phyloP scores from a whole-genome alignment of 2,329 filamentous ascomycete species.

The Simplicillium sp. region DNA sequence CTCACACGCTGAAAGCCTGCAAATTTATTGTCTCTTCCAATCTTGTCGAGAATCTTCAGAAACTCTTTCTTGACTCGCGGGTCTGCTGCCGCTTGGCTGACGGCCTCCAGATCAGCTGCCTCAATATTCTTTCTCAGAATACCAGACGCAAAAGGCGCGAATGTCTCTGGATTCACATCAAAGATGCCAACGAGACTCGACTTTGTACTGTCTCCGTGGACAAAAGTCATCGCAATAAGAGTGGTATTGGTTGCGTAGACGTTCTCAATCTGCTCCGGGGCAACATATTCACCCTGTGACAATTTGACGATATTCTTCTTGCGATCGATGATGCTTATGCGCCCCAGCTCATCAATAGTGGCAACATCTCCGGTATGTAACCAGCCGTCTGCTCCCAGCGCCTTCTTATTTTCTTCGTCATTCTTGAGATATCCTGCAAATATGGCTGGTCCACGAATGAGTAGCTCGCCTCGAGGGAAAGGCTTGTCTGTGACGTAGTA shows the following conservation, averaged over 20 bases:
- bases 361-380: conserved; percentile 94
- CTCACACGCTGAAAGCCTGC: conserved; percentile 82
- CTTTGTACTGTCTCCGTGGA: conserved; percentile 83
- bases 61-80: conserved; percentile 65
- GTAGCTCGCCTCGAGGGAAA: conserved; percentile 78
- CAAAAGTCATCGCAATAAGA: conserved; percentile 71
- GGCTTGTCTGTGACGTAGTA: conserved; percentile 85
- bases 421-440: conserved; percentile 91
- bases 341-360: conserved; percentile 73
- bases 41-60: conserved; percentile 66
- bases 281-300: conserved; percentile 95
- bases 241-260: conserved; percentile 76
- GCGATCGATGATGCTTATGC: conserved; percentile 89
- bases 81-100: conserved; percentile 59
- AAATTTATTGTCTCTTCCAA: conserved; percentile 78
- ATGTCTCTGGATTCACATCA: conserved; percentile 75
- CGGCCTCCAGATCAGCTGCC: conserved; percentile 53
- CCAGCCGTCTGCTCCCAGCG: conserved; percentile 83
- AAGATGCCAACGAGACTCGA: conserved; percentile 78
- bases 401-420: conserved; percentile 73
- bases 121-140: conserved; percentile 60
- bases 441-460: conserved; percentile 69
- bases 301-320: conserved; percentile 99
- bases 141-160: conserved; percentile 72
- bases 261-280: conserved; percentile 93